phyloP scores from a whole-genome alignment of 306 rosid genomes.

The Lablab purpureus region DNA sequence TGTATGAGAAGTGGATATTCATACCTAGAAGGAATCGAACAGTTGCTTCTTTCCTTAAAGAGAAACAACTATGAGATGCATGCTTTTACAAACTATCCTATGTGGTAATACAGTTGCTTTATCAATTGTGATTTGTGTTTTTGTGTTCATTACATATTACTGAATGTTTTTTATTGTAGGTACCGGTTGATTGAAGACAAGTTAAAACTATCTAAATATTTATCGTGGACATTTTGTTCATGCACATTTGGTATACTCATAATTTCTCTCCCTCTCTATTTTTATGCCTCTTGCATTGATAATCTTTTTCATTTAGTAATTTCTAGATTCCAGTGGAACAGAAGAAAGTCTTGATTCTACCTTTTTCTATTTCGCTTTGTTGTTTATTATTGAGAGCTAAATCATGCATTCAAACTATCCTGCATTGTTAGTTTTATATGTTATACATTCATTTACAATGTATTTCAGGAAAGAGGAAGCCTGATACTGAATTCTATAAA shows the following conservation, averaged over 20 bases:
- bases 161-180: constrained; percentile 59
- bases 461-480: constrained; percentile 93
- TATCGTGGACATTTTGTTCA: constrained; percentile 97
- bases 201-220: constrained; percentile 72
- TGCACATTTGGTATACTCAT: constrained; percentile 61
- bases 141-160: constrained; percentile 25
- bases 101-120: constrained; percentile 62
- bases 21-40: constrained; percentile 77
- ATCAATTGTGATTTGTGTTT: constrained; percentile 38
- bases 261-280: constrained; percentile 4
- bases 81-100: constrained; percentile 94
- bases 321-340: constrained; percentile 21
- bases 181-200: constrained; percentile 86
- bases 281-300: constrained; percentile 20
- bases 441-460: constrained; percentile 32
- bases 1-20: constrained; percentile 83
- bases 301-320: constrained; percentile 24
- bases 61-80: constrained; percentile 85
- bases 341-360: constrained; percentile 23
- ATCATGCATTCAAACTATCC: constrained; percentile 27
- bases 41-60: constrained; percentile 75
- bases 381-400: constrained; percentile 4
- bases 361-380: constrained; percentile 27
- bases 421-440: too few species aligned
- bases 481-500: constrained; percentile 75